Evolutionary conservation across 768 basidiomycete species (phyloP), one percentile per base, ranked within the genome.

Genomic region (Termitomyces sp.): DNA sequence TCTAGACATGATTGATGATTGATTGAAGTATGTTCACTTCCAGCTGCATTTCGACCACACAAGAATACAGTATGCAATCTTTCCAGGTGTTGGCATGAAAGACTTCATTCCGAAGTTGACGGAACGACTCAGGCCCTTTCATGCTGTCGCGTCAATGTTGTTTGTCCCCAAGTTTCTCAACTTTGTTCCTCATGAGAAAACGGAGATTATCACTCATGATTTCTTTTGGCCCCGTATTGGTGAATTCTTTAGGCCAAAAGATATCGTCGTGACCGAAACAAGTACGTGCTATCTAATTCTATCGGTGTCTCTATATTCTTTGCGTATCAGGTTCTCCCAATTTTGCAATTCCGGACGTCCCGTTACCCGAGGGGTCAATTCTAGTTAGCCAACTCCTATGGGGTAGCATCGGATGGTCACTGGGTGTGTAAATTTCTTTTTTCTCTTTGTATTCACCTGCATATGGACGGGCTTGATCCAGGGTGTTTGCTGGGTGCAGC

Each of bases 321-420:
- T 10, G 10, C 17, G 5, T 4, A 40, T 40, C 15, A 53, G 52
- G 52, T 21, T 33, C 52, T 10, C 31, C 52, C 1, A 53, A 77
- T 58, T 97, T 96, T 68, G 95, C 94, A 40, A 81, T 96, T 47
- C 68, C 93, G 41, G 91, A 91, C 58, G 78, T 92, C 33, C 83
- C 86, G 1, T 71, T 96, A 11, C 95, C 95, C 0, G 76, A 82
- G n/a, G 76, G 82, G 37, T 73, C 85, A 0, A 69, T 84, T 7
- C 83, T 87, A 56, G 60, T 92, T 37, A 82, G 78, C 57, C 92
- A 94, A 70, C 83, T 96, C 53, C 72, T 97, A 8, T 97, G 90
- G 86, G 94, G 94, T 46, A 87, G 87, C 56, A 97, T 98, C 61
- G 95, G 95, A 0, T 97, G 88, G 87, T 83, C 87, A 17, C 83